Evolutionary conservation across 2,329 filamentous ascomycete species (phyloP), one percentile per base, ranked within the genome.

Genomic region (Mariannaea sp.): DNA sequence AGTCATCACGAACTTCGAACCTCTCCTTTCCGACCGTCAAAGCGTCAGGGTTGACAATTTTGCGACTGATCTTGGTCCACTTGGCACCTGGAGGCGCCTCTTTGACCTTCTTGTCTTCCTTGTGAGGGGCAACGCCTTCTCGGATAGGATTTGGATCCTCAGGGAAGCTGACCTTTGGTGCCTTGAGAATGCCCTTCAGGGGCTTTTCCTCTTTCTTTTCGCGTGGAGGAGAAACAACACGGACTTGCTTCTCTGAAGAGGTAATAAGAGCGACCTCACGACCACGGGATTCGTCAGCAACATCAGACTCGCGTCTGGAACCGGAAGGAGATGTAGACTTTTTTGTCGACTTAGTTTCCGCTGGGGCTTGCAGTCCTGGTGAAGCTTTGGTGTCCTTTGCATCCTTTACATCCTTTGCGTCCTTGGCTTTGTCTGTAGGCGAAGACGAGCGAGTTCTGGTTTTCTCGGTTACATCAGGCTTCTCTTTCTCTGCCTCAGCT

Each of bases 51-150:
- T 95, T 97, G 65, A 97, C 92, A 49, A 96, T 81, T 61, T 88
- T 86, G 51, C 92, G 85, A 68, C 88, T 90, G 68, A 97, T 92
- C 75, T 94, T 96, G 40, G 92, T 97, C 92, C 92, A 97, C 49
- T 91, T 84, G 27, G 92, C 92, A 52, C 88, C 89, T 0, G 86
- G 74, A 0, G 89, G 89, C 26, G 91, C 89, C 32, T 90, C 87
- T 65, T 82, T 84, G 39, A 79, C 51, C 68, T 85, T 86, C 71
- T 88, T 86, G 42, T 90, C 86, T 68, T 96, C 91, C 73, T 96
- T 96, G 68, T 96, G 83, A n/a, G 92, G 92, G 2, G 92, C 92
- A 6, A 96, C 93, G 13, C 92, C 93, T 70, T 97, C 93, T 16
- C 92, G 84, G 29, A 95, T 80, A 0, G 90, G 88, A 60, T 92